A percentile compares a stretch with the other conserved stretches of the same genome.
Conservation (phyloP, 371 early-diverging fungal species). For the Rhizopus sp. region DNA sequence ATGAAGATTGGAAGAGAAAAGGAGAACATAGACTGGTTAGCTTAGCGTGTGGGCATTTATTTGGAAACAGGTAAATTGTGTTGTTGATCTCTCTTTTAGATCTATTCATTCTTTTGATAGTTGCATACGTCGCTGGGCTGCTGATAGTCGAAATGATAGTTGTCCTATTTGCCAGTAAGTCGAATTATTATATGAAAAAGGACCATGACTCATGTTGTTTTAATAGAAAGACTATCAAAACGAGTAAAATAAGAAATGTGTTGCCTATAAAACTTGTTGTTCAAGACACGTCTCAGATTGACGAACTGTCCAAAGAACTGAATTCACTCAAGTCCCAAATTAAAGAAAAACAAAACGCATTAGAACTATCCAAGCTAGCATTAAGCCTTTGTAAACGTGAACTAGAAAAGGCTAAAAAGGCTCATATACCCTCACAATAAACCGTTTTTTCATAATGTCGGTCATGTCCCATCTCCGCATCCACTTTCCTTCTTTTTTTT, state of each 20-base stretch:
- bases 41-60: conserved; percentile 28
- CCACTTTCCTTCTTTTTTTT: background rate
- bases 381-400: conserved; percentile 12
- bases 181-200: background rate
- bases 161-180: conserved; percentile 27
- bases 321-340: conserved; percentile 7
- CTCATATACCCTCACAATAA: too few species aligned
- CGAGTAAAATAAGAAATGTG: conserved; percentile 13
- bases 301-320: conserved; percentile 10
- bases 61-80: conserved; percentile 20
- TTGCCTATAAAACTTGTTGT: conserved; percentile 9
- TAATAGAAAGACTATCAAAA: conserved; percentile 9
- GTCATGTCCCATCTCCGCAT: background rate
- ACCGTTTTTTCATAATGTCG: background rate
- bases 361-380: conserved; percentile 7
- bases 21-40: conserved; percentile 21
- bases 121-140: conserved; percentile 22
- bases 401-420: conserved; percentile 8
- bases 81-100: background rate
- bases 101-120: conserved; percentile 3
- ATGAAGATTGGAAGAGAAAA: conserved; percentile 15
- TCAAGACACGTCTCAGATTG: conserved; percentile 9
- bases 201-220: background rate
- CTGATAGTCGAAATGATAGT: background rate
- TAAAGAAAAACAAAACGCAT: conserved; percentile 1